Evolutionary conservation across 495 filamentous ascomycete species (phyloP), one percentile per base, ranked within the genome.

Genomic region (Lophium mytilinum): DNA sequence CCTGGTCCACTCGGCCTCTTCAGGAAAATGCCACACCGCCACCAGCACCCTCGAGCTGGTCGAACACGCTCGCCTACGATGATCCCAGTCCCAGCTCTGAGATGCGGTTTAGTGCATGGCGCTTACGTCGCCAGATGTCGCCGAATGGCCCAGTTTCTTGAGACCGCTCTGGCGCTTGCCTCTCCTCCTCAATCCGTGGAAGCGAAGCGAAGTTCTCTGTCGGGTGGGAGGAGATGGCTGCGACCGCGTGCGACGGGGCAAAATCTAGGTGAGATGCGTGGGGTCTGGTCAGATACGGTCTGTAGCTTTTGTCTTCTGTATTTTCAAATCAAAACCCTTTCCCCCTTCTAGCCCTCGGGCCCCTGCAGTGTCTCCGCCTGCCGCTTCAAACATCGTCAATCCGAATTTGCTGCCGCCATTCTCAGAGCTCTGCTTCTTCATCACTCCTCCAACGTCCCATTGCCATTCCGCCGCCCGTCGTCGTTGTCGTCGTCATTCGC

Each of bases 1-100:
- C 19, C 37, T 71, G 50, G 53, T 75, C 21, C 73, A 75, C 55
- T 75, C 73, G 9, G 65, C 73, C 0, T 63, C 62, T 9, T 70
- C 62, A 36, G 73, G 73, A 15, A 72, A 73, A 62, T 64, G 68
- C 45, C 68, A 71, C 40, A 56, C 59, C 2, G 71, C 70, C 12
- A 62, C 62, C 18, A 69, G 60, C 56, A 58, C 70, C 9, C 55
- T 71, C 17, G 71, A 72, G 30, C 67, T 75, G 2, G 47, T 70
- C 42, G 55, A 68, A 50, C 35, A 50, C 9, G 59, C 62, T 71
- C 14, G 66, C 69, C 8, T 72, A 65, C 66, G 69, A 69, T 47
- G 61, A 72, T 53, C 66, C 57, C 17, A 57, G 34, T 47, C 41
- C 65, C 15, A 71, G 68, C 55, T 55, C 58, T 41, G 62, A 68